Evolutionary conservation across 805 yeast species (phyloP).

Genomic region (Wickerhamiella sergipiensis): DNA sequence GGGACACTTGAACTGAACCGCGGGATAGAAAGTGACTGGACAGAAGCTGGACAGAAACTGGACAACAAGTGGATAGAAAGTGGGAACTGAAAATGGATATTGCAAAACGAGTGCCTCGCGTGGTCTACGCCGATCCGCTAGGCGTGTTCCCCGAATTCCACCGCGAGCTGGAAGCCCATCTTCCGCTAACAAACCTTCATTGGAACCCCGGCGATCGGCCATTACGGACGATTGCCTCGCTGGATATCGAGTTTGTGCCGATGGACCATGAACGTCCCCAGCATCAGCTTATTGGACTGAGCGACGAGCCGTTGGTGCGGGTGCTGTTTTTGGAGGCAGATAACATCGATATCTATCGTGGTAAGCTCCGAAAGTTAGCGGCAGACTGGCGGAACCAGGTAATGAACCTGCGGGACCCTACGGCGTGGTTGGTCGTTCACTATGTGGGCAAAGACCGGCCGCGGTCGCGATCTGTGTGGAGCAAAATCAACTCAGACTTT

Average conservation of each 20-base stretch:
- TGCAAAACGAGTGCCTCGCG: conserved; percentile 3
- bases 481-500: conserved; percentile 22
- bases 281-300: conserved; percentile 29
- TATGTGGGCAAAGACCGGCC: conserved; percentile 23
- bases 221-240: conserved; percentile 46
- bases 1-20: no score
- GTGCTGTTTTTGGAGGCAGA: conserved; percentile 57
- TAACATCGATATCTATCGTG: conserved; percentile 58
- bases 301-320: conserved; percentile 42
- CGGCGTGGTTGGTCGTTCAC: conserved; percentile 50
- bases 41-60: no score
- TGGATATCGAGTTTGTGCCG: conserved; percentile 42
- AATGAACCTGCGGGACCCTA: conserved; percentile 30
- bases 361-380: conserved; percentile 69
- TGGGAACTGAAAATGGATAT: no score
- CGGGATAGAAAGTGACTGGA: no score
- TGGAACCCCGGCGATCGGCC: conserved; percentile 47
- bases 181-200: conserved; percentile 53
- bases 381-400: conserved; percentile 58
- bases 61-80: no score
- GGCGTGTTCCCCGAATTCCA: conserved; percentile 36
- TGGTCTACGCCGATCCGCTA: conserved; percentile 70
- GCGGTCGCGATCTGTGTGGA: conserved; percentile 13
- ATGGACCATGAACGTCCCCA: conserved; percentile 35
- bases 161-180: conserved; percentile 30